phyloP scores from a whole-genome alignment of 768 basidiomycete genomes.

The Jaapia argillacea region DNA sequence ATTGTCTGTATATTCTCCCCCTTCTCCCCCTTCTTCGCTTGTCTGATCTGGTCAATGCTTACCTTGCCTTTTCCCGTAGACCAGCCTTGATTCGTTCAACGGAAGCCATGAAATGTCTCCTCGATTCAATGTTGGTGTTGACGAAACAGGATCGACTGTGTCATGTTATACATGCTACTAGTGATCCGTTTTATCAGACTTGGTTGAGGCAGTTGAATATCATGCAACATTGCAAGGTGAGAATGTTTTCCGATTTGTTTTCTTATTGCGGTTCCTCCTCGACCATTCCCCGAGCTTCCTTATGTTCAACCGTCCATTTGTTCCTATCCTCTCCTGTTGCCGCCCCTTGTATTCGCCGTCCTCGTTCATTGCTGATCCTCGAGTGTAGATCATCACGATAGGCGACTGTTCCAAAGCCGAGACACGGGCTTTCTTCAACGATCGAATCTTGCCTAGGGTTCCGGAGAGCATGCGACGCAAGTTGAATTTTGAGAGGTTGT shows the following conservation, averaged over 20 bases:
- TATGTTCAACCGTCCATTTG: not conserved
- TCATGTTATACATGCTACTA: slow-evolving; percentile 75
- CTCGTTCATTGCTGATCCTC: no score
- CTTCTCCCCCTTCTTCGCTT: not conserved
- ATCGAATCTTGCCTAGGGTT: slow-evolving; percentile 57
- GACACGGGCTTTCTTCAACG: slow-evolving; percentile 54
- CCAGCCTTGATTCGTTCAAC: slow-evolving; percentile 52
- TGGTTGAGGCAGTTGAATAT: slow-evolving; percentile 75
- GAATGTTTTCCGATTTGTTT: slow-evolving; percentile 69
- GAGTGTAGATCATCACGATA: slow-evolving; percentile 56
- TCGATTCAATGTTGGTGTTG: slow-evolving; percentile 79
- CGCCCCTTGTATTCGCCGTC: no score
- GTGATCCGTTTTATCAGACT: slow-evolving; percentile 79
- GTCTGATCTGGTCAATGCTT: slow-evolving; percentile 81
- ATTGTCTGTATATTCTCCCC: slow-evolving; percentile 32
- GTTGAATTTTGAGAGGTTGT: slow-evolving; percentile 67
- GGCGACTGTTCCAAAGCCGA: slow-evolving; percentile 73
- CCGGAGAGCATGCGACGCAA: slow-evolving; percentile 45
- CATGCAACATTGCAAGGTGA: slow-evolving; percentile 82
- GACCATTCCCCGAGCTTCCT: not conserved
- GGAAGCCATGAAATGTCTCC: slow-evolving; percentile 75
- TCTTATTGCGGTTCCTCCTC: slow-evolving; percentile 82
- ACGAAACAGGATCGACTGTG: slow-evolving; percentile 84
- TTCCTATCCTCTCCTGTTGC: no score
- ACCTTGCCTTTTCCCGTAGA: slow-evolving; percentile 29